Evolutionary conservation across 2,329 filamentous ascomycete species (phyloP).

Genomic region (Xylaria sp.): DNA sequence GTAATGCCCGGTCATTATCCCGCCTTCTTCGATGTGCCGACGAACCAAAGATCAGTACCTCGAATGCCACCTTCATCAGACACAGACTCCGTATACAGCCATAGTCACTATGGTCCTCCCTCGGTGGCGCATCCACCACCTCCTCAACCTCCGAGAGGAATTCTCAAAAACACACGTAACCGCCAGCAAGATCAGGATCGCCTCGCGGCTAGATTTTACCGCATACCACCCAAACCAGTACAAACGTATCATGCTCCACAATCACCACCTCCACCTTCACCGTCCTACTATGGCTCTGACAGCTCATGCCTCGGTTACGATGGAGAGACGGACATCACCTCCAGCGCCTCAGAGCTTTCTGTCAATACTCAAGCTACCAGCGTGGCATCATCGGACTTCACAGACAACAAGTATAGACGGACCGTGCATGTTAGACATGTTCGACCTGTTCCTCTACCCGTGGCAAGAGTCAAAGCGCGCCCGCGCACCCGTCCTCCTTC

Average conservation of each 20-base stretch:
- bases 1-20: conserved; percentile 29
- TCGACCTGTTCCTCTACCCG: conserved; percentile 25
- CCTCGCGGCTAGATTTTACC: conserved; percentile 30
- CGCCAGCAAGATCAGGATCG: conserved; percentile 22
- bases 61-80: conserved; percentile 18
- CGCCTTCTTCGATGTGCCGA: conserved; percentile 20
- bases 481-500: conserved; percentile 24
- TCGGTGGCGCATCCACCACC: neutral
- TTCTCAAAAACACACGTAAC: conserved; percentile 27
- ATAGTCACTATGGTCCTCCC: conserved; percentile 12
- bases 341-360: conserved; percentile 35
- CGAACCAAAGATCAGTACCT: conserved; percentile 19
- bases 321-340: conserved; percentile 35
- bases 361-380: conserved; percentile 37
- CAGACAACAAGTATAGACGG: conserved; percentile 21
- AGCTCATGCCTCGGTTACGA: conserved; percentile 28
- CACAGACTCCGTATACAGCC: conserved; percentile 26
- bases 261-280: conserved; percentile 16
- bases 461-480: conserved; percentile 24
- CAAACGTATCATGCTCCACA: conserved; percentile 9
- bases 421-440: conserved; percentile 29
- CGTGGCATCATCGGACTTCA: conserved; percentile 33
- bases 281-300: conserved; percentile 27
- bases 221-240: conserved; percentile 21
- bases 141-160: conserved; percentile 25